Percentiles rank a stretch among this genome's conserved stretches.
Evolutionary conservation across 2,329 filamentous ascomycete genomes (phyloP).

Genomic region (Onygenales sp.): DNA sequence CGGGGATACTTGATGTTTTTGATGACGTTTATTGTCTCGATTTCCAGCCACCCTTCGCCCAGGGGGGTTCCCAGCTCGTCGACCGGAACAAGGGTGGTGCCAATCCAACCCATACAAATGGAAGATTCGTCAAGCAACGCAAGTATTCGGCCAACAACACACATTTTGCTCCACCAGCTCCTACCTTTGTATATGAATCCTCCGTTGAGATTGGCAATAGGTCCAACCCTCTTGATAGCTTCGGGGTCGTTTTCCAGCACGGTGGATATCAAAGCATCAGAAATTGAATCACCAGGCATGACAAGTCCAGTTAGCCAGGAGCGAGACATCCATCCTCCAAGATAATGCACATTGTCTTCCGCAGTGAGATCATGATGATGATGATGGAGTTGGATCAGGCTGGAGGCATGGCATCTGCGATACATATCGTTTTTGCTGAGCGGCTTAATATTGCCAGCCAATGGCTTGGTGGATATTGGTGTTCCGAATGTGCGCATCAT

Average conservation of each 20-base stretch:
- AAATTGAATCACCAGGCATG: conserved; percentile 44
- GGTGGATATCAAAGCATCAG: conserved; percentile 47
- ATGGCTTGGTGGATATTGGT: conserved; percentile 4
- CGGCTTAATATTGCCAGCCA: conserved; percentile 2
- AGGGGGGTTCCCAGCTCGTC: conserved; percentile 20
- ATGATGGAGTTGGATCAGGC: conserved; percentile 19
- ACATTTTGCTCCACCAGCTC: conserved; percentile 50
- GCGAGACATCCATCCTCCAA: conserved; percentile 46
- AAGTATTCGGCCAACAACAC: conserved; percentile 45
- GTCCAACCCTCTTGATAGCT: conserved; percentile 40
- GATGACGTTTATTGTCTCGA: conserved; percentile 28
- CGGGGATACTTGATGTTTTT: conserved; percentile 25
- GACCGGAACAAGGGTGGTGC: conserved; percentile 31
- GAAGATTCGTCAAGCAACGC: conserved; percentile 34
- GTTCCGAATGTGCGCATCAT: conserved; percentile 7
- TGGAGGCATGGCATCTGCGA: conserved; percentile 18
- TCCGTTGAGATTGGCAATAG: conserved; percentile 43
- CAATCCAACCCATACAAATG: conserved; percentile 49
- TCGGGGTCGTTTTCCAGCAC: conserved; percentile 45
- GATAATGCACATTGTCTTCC: conserved; percentile 17
- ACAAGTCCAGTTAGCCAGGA: conserved; percentile 47
- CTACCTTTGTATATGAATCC: conserved; percentile 43
- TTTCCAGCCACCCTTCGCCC: conserved; percentile 41
- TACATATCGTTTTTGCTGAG: conserved; percentile 22
- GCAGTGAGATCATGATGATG: conserved; percentile 4